Conservation (phyloP, 176 grass and related monocot species). For the Musa acuminata region DNA sequence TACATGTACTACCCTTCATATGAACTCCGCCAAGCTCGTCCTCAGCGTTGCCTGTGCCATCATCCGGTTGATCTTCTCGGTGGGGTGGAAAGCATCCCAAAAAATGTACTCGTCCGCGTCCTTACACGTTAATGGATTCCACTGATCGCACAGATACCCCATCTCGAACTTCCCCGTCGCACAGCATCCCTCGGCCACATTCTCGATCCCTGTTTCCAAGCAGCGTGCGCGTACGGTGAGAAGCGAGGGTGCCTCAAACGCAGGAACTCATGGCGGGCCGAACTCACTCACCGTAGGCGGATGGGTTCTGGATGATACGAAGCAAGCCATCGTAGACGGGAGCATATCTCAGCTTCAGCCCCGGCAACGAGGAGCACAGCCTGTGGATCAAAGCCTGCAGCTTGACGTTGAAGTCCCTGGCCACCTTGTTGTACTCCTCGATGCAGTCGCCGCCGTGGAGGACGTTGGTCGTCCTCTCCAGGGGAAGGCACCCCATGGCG, state of each 20-base stretch:
- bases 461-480: neutral
- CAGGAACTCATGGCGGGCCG: neutral
- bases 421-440: conserved; percentile 15
- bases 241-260: too few relatives aligned
- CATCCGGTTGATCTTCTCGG: neutral
- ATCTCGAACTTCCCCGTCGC: conserved; percentile 3
- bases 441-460: neutral
- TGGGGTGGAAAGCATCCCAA: conserved; percentile 8
- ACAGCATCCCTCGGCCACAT: neutral
- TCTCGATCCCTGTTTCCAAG: neutral
- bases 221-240: neutral
- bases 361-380: neutral
- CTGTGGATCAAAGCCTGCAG: neutral
- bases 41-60: neutral
- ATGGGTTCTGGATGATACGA: neutral
- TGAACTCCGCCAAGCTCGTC: neutral
- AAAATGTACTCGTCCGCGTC: conserved; percentile 1
- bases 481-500: conserved; percentile 11
- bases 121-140: neutral
- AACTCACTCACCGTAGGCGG: neutral
- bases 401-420: conserved; percentile 7
- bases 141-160: neutral
- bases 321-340: neutral
- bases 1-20: neutral
- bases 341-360: neutral